Conservation (phyloP, 2,329 filamentous ascomycete species). For the Fusarium buharicum region DNA sequence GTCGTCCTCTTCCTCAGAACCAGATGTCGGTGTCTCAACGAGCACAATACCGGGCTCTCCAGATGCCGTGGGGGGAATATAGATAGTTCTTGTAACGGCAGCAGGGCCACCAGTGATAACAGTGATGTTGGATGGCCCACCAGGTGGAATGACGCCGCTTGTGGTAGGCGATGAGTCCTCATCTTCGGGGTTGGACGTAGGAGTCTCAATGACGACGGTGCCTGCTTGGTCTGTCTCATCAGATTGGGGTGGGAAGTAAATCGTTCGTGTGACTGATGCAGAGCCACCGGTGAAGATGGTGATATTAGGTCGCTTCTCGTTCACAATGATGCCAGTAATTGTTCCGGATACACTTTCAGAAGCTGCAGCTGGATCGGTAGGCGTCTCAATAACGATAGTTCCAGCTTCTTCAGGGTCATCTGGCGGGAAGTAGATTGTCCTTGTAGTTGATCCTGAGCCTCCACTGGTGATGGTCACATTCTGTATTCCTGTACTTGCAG, state of each 20-base stretch:
- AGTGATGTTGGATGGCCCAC: slow-evolving; percentile 5
- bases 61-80: slow-evolving; percentile 3
- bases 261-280: background rate
- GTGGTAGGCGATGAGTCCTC: background rate
- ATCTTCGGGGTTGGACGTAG: background rate
- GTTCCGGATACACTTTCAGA: background rate
- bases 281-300: background rate
- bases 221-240: background rate
- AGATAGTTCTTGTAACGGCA: slow-evolving; percentile 4
- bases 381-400: slow-evolving; percentile 13
- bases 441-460: background rate
- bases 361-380: background rate
- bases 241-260: background rate
- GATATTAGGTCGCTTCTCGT: background rate
- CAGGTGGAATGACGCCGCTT: background rate
- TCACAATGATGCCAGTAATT: background rate
- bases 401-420: background rate
- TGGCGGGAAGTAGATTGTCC: slow-evolving; percentile 1
- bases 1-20: background rate
- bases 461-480: background rate
- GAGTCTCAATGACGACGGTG: slow-evolving; percentile 7
- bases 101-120: slow-evolving; percentile 4
- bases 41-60: slow-evolving; percentile 4
- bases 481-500: background rate
- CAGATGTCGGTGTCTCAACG: slow-evolving; percentile 6